These are phyloP conservation scores for Backusella mclennaniae DNA, from an alignment of 192 early-diverging fungal genomes.

Conservation along the genomic window DNA sequence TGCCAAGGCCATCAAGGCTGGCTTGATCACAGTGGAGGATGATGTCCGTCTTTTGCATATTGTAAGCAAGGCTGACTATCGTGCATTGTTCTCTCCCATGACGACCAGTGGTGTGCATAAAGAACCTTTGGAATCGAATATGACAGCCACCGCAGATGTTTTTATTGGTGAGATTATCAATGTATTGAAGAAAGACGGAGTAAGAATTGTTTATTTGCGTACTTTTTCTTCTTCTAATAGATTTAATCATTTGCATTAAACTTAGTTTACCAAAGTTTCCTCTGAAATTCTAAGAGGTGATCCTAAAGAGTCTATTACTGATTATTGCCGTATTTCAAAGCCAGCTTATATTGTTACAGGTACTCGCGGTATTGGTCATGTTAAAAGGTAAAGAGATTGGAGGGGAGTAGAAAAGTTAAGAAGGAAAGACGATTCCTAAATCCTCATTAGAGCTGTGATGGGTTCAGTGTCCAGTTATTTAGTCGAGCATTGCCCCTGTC, in stretches of 20 bases:
- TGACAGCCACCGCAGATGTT: neutral
- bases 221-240: neutral
- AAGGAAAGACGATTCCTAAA: neutral
- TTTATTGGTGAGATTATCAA: conserved; percentile 14
- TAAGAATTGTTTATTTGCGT: neutral
- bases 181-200: conserved; percentile 16
- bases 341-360: conserved; percentile 10
- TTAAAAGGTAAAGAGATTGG: conserved; percentile 15
- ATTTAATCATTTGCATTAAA: neutral
- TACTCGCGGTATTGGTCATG: conserved; percentile 6
- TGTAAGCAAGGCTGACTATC: neutral
- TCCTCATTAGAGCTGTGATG: conserved; percentile 8
- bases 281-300: conserved; percentile 18
- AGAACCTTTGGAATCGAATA: neutral
- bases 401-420: neutral
- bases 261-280: conserved; percentile 20
- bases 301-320: conserved; percentile 22
- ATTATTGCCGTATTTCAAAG: conserved; percentile 13
- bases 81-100: neutral
- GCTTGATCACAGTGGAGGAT: conserved; percentile 1
- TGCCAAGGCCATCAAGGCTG: conserved; percentile 16
- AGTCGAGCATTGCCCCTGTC: conserved; percentile 13
- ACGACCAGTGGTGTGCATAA: neutral
- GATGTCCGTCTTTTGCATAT: conserved; percentile 23
- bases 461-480: conserved; percentile 23